These are phyloP conservation scores for Coemansia sp. DNA, from an alignment of 192 early-diverging fungal species.

Conservation along the genomic window DNA sequence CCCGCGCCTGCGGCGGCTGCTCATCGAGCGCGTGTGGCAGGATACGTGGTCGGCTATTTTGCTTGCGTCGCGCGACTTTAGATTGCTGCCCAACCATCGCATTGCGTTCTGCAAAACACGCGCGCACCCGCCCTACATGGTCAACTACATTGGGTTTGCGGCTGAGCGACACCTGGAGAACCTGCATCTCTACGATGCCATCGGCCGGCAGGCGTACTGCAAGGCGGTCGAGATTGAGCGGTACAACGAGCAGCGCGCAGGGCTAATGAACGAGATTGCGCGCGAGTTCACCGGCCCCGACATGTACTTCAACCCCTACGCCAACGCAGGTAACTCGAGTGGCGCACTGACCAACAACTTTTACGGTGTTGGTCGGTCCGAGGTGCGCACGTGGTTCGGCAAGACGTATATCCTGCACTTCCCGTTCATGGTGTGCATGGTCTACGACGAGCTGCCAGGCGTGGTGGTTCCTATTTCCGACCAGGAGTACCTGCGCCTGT, in stretches of 20 bases:
- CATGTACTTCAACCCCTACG: constrained; percentile 62
- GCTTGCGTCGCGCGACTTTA: constrained; percentile 56
- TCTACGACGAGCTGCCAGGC: constrained; percentile 59
- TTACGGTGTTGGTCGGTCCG: constrained; percentile 15
- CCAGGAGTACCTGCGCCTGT: constrained; percentile 53
- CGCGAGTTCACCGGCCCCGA: constrained; percentile 57
- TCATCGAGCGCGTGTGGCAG: constrained; percentile 65
- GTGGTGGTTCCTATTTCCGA: constrained; percentile 50
- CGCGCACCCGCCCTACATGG: constrained; percentile 61
- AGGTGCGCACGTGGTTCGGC: constrained; percentile 59
- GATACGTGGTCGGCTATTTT: constrained; percentile 66
- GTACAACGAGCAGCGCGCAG: constrained; percentile 20
- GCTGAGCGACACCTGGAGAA: constrained; percentile 69
- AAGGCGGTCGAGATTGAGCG: constrained; percentile 40
- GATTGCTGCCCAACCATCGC: constrained; percentile 52
- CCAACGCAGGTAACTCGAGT: neutral
- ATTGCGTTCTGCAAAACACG: constrained; percentile 53
- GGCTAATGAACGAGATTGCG: constrained; percentile 50
- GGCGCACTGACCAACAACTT: neutral
- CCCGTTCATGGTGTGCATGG: constrained; percentile 63
- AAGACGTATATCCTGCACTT: constrained; percentile 61
- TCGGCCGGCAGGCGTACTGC: constrained; percentile 54
- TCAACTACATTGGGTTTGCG: constrained; percentile 61
- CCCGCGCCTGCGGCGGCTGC: constrained; percentile 41
- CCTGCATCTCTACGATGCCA: constrained; percentile 54